A percentile compares a stretch with the other conserved stretches of the same genome.
These are phyloP conservation scores for Bjerkandera adusta DNA, from an alignment of 1,284 basidiomycete species.

Conservation along the genomic window DNA sequence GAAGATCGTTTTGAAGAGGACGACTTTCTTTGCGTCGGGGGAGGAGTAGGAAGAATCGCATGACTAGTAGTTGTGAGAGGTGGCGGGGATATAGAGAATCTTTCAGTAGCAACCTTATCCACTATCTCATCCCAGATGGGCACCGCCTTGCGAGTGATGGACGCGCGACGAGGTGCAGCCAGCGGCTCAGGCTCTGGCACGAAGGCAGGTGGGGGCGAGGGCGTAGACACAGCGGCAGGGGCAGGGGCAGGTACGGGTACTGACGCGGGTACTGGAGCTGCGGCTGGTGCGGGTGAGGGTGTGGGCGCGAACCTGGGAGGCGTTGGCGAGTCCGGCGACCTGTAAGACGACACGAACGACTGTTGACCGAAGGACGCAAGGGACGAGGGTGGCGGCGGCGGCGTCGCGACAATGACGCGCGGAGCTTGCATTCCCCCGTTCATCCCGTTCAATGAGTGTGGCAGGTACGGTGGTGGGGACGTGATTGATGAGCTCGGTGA, in stretches of 20 bases:
- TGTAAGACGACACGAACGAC: background rate
- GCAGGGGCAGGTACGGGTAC: too few relatives aligned
- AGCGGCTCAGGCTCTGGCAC: background rate
- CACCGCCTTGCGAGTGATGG: constrained; percentile 25
- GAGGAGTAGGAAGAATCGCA: background rate
- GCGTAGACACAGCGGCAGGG: too few relatives aligned
- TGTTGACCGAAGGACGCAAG: constrained; percentile 4
- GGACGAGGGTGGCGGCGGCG: constrained; percentile 24
- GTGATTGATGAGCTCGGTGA: constrained; percentile 16
- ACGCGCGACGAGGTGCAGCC: constrained; percentile 18
- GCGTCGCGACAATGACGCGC: constrained; percentile 29
- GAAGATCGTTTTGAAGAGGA: constrained; percentile 8
- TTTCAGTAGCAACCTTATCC: background rate
- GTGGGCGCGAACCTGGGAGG: background rate
- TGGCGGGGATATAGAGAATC: background rate
- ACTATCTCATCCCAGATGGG: constrained; percentile 19
- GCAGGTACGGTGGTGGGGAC: constrained; percentile 25
- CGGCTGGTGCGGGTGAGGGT: too few relatives aligned
- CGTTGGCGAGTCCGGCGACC: background rate
- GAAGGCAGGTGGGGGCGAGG: constrained; percentile 4
- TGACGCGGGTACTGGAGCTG: too few relatives aligned
- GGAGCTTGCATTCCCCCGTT: constrained; percentile 21
- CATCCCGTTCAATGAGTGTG: constrained; percentile 21
- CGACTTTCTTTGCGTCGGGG: constrained; percentile 3
- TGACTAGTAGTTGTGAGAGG: background rate